Percentiles rank a stretch among this genome's conserved stretches.
These are phyloP conservation scores for Phytophthora agathidicida DNA, from an alignment of 352 stramenopile genomes.

Conservation along the genomic window DNA sequence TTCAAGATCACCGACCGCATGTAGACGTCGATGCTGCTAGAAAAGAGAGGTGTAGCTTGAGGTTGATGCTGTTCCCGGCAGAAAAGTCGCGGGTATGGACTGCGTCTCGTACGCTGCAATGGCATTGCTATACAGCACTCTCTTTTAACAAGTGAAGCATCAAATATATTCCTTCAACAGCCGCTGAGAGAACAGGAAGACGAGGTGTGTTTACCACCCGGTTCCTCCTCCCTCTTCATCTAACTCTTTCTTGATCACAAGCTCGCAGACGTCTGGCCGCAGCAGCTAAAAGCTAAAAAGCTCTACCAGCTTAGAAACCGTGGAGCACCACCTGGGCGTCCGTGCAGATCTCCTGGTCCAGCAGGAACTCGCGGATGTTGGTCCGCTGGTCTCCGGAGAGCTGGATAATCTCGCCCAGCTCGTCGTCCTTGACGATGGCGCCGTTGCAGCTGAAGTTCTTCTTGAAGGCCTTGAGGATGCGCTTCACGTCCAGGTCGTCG, in stretches of 20 bases:
- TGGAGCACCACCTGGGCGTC: conserved; percentile 96
- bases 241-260: conserved; percentile 27
- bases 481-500: conserved; percentile 98
- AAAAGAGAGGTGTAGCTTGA: neutral
- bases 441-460: conserved; percentile 99
- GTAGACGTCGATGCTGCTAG: conserved; percentile 32
- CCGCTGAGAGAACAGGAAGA: conserved; percentile 18
- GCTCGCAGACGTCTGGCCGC: conserved; percentile 1
- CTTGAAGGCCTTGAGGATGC: conserved; percentile 99
- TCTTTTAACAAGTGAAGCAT: conserved; percentile 38
- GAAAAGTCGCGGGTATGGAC: neutral
- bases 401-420: conserved; percentile 99
- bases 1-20: conserved; percentile 81
- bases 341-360: conserved; percentile 99
- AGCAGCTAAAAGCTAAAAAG: conserved; percentile 15
- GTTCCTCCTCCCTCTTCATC: conserved; percentile 6
- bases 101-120: conserved; percentile 14
- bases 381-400: conserved; percentile 99
- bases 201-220: conserved; percentile 5
- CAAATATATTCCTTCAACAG: conserved; percentile 52
- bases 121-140: conserved; percentile 3
- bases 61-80: neutral
- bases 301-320: conserved; percentile 92
- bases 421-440: conserved; percentile 98
- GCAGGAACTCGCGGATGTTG: conserved; percentile 99